Evolutionary conservation across 1,284 basidiomycete species (phyloP), one percentile per base, ranked within the genome.

Genomic region (Coniferiporia sulphurascens): DNA sequence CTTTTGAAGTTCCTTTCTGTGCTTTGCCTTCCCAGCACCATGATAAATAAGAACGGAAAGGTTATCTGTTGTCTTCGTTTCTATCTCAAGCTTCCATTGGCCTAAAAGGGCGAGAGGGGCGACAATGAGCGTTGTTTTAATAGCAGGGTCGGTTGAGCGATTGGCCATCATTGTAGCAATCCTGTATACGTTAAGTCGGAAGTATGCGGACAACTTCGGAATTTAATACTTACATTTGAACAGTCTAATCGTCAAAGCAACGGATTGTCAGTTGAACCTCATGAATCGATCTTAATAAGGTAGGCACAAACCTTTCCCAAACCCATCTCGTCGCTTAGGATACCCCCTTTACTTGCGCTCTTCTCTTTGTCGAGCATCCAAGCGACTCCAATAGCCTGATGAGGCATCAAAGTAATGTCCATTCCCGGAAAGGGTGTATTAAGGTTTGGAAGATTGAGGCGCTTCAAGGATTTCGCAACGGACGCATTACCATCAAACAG

Each of bases 241-340:
- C 73, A 8, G 78, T 80, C 74, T 79, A 45, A 38, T 35, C 46
- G 45, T 48, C 10, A 54, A n/a, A 46, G 36, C 50, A 41, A 49
- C 22, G 27, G 27, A n/a, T 41, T 41, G 27, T 10, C 32, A 50
- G 43, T 48, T 15, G 19, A 27, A 45, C 4, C 10, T 50, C 12
- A 27, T 13, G 59, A 19, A 22, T 21, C 1, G 35, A 27, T 27
- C 27, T 27, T 27, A 5, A 3, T 27, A 15, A 52, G 34, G 43
- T 44, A 52, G 21, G 22, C 41, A 44, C 52, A 44, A 48, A 62
- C 56, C 56, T 58, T 58, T 32, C 56, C 56, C 51, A 80, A 72
- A 72, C 79, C 79, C 84, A 86, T 85, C 71, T 95, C 92, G 68
- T 95, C 92, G 4, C 84, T 87, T 10, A 93, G 72, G 64, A 85